Conservation (phyloP, 352 stramenopile species). For the Globisporangium uncinulatum region DNA sequence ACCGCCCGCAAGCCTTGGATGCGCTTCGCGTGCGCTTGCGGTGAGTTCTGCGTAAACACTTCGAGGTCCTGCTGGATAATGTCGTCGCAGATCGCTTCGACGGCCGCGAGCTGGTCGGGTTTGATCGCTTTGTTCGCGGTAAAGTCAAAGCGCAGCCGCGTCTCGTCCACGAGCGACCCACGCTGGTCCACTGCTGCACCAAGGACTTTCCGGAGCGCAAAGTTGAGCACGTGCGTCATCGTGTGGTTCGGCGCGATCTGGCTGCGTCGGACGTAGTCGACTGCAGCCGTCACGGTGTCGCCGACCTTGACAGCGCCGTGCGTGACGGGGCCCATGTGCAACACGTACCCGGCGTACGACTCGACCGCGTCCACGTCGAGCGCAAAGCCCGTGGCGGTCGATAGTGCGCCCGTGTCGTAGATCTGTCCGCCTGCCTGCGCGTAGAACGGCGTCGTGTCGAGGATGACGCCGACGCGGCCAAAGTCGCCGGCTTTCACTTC, state of each 20-base stretch:
- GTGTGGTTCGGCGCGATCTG: slow-evolving; percentile 98
- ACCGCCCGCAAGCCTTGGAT: slow-evolving; percentile 97
- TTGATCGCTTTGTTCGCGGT: slow-evolving; percentile 95
- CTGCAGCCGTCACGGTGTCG: slow-evolving; percentile 79
- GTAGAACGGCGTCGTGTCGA: slow-evolving; percentile 98
- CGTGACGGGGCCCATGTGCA: slow-evolving; percentile 90
- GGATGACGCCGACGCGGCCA: slow-evolving; percentile 92
- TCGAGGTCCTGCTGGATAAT: slow-evolving; percentile 88
- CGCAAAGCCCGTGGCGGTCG: slow-evolving; percentile 24
- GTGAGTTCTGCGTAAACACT: slow-evolving; percentile 90
- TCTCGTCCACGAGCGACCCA: slow-evolving; percentile 95
- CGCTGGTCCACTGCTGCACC: slow-evolving; percentile 94
- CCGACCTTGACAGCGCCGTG: slow-evolving; percentile 79
- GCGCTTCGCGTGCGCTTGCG: slow-evolving; percentile 90
- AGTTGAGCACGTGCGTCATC: slow-evolving; percentile 99
- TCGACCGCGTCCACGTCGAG: slow-evolving; percentile 90
- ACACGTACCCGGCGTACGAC: slow-evolving; percentile 94
- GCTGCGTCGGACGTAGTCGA: slow-evolving; percentile 93
- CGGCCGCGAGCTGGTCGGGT: slow-evolving; percentile 78
- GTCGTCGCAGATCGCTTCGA: slow-evolving; percentile 86
- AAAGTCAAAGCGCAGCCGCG: slow-evolving; percentile 99
- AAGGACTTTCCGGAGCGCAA: slow-evolving; percentile 93
- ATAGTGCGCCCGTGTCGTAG: slow-evolving; percentile 90
- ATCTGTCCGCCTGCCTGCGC: slow-evolving; percentile 96
- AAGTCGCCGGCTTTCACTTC: slow-evolving; percentile 70